phyloP scores from a whole-genome alignment of 2,329 filamentous ascomycete genomes.

The Sporothrix protearum region DNA sequence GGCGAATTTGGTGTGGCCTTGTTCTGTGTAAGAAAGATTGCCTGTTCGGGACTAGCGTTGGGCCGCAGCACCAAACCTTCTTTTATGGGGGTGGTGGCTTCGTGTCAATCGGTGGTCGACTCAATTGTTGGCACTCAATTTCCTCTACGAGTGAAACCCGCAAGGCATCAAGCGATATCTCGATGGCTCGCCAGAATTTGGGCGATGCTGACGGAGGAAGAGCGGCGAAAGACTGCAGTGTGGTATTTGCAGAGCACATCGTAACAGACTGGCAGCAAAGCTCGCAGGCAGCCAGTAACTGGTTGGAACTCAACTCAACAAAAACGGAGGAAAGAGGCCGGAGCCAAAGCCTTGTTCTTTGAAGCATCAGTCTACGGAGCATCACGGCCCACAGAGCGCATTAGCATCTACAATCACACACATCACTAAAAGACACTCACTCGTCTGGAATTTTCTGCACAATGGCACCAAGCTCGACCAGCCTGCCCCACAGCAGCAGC shows the following conservation, averaged over 20 bases:
- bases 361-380: neutral
- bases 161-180: neutral
- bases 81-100: neutral
- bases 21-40: conserved; percentile 3
- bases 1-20: neutral
- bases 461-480: neutral
- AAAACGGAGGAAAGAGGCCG: neutral
- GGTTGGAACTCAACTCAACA: neutral
- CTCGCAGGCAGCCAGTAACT: neutral
- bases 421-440: neutral
- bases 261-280: too few relatives aligned
- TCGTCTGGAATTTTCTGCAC: too few relatives aligned
- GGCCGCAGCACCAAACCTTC: neutral
- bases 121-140: neutral
- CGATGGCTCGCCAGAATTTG: neutral
- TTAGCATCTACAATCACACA: neutral
- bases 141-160: neutral
- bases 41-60: conserved; percentile 1
- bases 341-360: neutral
- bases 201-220: neutral
- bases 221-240: neutral
- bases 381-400: neutral
- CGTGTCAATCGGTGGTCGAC: neutral
- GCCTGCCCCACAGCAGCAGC: neutral
- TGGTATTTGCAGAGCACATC: too few relatives aligned